Evolutionary conservation across 164 flowering plant species (phyloP), one percentile per base, ranked within the genome.

Genomic region (Chloranthus sessilifolius): DNA sequence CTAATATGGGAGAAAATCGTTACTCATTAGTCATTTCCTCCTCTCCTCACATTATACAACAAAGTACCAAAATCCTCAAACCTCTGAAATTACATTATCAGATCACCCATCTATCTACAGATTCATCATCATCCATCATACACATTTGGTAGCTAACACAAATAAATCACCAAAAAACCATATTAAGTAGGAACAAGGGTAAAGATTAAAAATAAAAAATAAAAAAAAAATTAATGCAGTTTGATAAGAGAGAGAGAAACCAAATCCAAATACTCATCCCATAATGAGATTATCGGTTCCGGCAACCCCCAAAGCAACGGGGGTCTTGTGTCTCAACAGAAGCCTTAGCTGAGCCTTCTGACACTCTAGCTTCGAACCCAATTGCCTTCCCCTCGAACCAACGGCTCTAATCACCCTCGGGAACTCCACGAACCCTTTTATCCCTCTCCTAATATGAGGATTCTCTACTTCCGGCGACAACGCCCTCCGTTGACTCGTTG

Each of bases 281-380:
- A 73, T 48, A 17, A 77, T 50, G 14, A 81, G 66, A 61, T 55
- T 71, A 53, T 61, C 62, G 2, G 75, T 48, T 44, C 71, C 48
- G 29, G 28, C 34, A 17, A 37, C 45, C 4, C 48, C 38, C 20
- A 53, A 15, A 14, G 37, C 61, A 28, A 73, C 50, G 3, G 77
- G 66, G 26, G 59, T 60, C 66, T 67, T 83, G 33, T 83, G 92
- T 56, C 76, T 83, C 28, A 85, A 65, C 8, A 85, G 53, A 62
- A 77, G 66, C 59, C 69, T 68, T 0, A 88, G 69, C 55, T 81
- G 95, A 65, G 85, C 75, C 69, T 72, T 85, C 50, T 85, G 91
- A 37, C 85, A 80, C 68, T 85, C 89, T 58, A 80, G 35, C 62
- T 77, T 82, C n/a, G 80, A 61, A 3, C 80, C 84, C 67, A 72